A percentile compares a stretch with the other conserved stretches of the same genome.
These are phyloP conservation scores for Aplosporella prunicola DNA, from an alignment of 2,329 filamentous ascomycete species.

Conservation along the genomic window DNA sequence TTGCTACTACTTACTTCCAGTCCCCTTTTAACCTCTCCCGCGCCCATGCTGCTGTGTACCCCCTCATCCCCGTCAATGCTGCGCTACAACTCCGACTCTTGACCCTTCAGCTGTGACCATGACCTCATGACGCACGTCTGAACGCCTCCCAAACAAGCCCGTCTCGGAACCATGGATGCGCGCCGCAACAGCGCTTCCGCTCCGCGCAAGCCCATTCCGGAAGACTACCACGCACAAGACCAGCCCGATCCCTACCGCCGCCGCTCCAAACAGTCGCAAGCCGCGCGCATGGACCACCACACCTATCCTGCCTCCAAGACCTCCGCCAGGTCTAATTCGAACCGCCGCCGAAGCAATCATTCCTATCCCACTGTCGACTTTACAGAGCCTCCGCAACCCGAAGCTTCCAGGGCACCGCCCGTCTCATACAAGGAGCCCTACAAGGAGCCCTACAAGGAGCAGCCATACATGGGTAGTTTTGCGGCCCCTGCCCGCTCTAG, in stretches of 20 bases:
- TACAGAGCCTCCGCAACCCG: too few species aligned
- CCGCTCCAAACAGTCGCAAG: conserved; percentile 3
- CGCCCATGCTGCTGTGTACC: too few species aligned
- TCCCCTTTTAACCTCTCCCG: too few species aligned
- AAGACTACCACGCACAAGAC: conserved; percentile 19
- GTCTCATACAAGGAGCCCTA: conserved; percentile 9
- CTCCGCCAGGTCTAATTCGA: background rate
- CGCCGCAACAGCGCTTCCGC: conserved; percentile 12
- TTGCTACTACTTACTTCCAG: too few species aligned
- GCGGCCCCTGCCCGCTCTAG: conserved; percentile 7
- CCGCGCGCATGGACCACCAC: conserved; percentile 16
- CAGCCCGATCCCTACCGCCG: conserved; percentile 13
- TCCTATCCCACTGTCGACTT: background rate
- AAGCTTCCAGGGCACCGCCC: conserved; percentile 5
- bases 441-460: conserved; percentile 2
- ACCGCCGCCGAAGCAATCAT: conserved; percentile 3
- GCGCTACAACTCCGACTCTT: too few species aligned
- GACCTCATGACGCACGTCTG: too few species aligned
- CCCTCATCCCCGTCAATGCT: too few species aligned
- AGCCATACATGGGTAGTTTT: conserved; percentile 9
- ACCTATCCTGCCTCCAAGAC: conserved; percentile 1
- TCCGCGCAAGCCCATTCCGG: conserved; percentile 17
- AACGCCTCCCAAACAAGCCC: too few species aligned
- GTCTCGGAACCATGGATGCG: too few species aligned
- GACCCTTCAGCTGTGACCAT: too few species aligned